phyloP scores from a whole-genome alignment of 352 stramenopile genomes.

The Pythium sukuiense region DNA sequence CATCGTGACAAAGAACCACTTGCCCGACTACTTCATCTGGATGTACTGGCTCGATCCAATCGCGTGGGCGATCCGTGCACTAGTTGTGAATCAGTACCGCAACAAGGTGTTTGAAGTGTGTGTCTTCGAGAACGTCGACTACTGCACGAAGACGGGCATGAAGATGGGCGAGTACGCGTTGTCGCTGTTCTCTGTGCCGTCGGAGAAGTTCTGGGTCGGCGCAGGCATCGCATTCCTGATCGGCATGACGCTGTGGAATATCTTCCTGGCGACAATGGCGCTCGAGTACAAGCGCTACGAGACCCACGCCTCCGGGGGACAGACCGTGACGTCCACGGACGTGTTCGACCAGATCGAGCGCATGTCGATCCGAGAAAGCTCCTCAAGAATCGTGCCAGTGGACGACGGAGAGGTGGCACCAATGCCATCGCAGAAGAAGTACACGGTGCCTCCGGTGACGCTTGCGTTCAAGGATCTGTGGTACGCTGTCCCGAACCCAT shows the following conservation, averaged over 20 bases:
- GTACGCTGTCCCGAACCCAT: slow-evolving; percentile 40
- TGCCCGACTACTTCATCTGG: slow-evolving; percentile 45
- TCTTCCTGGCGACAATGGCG: slow-evolving; percentile 19
- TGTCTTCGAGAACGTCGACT: slow-evolving; percentile 23
- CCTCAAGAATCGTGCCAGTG: background rate
- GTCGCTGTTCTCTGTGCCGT: slow-evolving; percentile 29
- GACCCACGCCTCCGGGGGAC: slow-evolving; percentile 1
- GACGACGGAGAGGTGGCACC: background rate
- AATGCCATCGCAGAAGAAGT: background rate
- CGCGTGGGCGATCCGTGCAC: slow-evolving; percentile 29
- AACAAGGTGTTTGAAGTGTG: slow-evolving; percentile 17
- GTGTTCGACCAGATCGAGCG: slow-evolving; percentile 23
- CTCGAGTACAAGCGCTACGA: slow-evolving; percentile 37
- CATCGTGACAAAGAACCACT: slow-evolving; percentile 30
- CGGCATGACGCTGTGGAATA: slow-evolving; percentile 22
- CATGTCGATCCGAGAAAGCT: background rate
- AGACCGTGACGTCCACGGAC: slow-evolving; percentile 23
- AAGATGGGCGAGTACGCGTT: slow-evolving; percentile 28
- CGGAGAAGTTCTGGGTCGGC: slow-evolving; percentile 26
- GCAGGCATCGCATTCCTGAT: slow-evolving; percentile 26
- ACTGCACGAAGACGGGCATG: slow-evolving; percentile 28
- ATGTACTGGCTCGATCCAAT: slow-evolving; percentile 49
- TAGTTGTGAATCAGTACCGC: slow-evolving; percentile 35
- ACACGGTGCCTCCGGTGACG: slow-evolving; percentile 27
- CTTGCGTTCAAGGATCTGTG: slow-evolving; percentile 45